phyloP scores from a whole-genome alignment of 495 filamentous ascomycete species.

The Gamarada debralockiae region DNA sequence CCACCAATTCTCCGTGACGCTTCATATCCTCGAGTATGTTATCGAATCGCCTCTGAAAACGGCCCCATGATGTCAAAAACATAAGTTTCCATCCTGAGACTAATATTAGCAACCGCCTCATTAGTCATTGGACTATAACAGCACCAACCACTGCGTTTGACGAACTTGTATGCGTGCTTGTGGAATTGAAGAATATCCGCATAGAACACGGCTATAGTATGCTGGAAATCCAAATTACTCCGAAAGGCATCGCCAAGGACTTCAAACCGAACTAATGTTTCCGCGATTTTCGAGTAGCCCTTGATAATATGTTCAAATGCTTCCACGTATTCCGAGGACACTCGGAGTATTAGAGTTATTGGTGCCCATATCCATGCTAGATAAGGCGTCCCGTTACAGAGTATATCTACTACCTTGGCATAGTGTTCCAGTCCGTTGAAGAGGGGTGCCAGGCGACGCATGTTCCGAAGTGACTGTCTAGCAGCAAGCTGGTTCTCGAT shows the following conservation, averaged over 20 bases:
- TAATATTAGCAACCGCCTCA: not conserved
- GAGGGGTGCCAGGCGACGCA: not conserved
- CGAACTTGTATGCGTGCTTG: conserved; percentile 40
- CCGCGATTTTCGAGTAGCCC: not conserved
- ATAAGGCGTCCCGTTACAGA: not conserved
- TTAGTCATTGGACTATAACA: not conserved
- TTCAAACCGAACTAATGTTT: not conserved
- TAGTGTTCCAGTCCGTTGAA: not conserved
- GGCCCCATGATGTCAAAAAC: conserved; percentile 38
- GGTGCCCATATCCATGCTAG: not conserved
- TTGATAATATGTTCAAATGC: not conserved
- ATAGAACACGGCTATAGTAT: conserved; percentile 28
- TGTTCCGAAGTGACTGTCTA: not conserved
- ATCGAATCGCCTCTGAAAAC: conserved; percentile 35
- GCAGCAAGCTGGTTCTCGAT: not conserved
- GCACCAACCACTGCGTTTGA: conserved; percentile 34
- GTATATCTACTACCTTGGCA: not conserved
- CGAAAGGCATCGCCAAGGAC: conserved; percentile 1
- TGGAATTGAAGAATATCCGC: conserved; percentile 25
- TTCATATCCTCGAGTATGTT: conserved; percentile 34
- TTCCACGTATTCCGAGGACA: not conserved
- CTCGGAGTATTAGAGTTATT: not conserved
- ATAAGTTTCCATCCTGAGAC: conserved; percentile 38
- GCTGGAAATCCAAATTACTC: conserved; percentile 30
- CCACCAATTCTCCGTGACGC: conserved; percentile 34